A percentile compares a stretch with the other conserved stretches of the same genome.
Evolutionary conservation across 2,329 filamentous ascomycete genomes (phyloP).

Genomic region (Clonostachys solani): DNA sequence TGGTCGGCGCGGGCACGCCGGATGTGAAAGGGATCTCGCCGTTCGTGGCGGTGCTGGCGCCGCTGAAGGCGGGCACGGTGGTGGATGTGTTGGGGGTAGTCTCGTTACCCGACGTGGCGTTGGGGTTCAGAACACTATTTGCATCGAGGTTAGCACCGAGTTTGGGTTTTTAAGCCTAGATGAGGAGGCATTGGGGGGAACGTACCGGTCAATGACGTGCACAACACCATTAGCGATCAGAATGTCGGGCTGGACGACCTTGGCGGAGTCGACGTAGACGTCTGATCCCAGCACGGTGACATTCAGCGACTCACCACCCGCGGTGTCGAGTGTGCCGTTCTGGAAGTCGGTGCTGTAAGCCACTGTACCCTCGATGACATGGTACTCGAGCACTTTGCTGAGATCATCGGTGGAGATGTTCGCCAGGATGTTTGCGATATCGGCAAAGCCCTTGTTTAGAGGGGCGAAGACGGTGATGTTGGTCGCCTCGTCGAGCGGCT

Average conservation of each 20-base stretch:
- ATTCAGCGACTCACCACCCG: slow-evolving; percentile 13
- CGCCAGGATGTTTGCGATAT: slow-evolving; percentile 18
- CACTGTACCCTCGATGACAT: slow-evolving; percentile 18
- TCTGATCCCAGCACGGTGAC: slow-evolving; percentile 21
- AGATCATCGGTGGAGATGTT: slow-evolving; percentile 13
- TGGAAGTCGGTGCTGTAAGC: slow-evolving; percentile 19
- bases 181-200: not conserved
- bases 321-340: slow-evolving; percentile 15
- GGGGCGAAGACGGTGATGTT: slow-evolving; percentile 22
- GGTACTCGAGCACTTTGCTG: slow-evolving; percentile 18
- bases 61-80: slow-evolving; percentile 45
- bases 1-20: slow-evolving; percentile 25
- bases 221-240: slow-evolving; percentile 24
- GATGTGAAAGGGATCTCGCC: slow-evolving; percentile 50
- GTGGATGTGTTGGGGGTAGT: slow-evolving; percentile 32
- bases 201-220: slow-evolving; percentile 22
- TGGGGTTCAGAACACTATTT: slow-evolving; percentile 36
- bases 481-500: slow-evolving; percentile 14
- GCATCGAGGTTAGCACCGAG: not conserved
- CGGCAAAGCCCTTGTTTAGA: slow-evolving; percentile 17
- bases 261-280: slow-evolving; percentile 22
- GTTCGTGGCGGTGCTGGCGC: slow-evolving; percentile 40
- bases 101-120: slow-evolving; percentile 15
- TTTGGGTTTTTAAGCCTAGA: not conserved
- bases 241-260: slow-evolving; percentile 19